These are phyloP conservation scores for Zygoascus bituminiphila DNA, from an alignment of 805 yeast genomes.

Conservation along the genomic window DNA sequence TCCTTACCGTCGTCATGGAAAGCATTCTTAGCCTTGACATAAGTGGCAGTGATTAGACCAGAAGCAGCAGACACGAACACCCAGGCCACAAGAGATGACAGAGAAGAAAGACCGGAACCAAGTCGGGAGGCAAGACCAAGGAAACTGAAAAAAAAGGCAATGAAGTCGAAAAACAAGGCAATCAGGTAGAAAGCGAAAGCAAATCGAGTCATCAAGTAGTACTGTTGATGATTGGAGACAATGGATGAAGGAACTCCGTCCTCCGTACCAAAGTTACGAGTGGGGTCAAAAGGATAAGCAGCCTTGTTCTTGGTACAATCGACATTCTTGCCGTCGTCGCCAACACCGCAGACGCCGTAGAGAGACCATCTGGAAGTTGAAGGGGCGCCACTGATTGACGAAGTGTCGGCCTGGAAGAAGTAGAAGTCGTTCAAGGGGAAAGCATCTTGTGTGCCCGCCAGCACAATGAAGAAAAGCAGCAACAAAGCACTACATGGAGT, in stretches of 20 bases:
- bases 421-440: slow-evolving; percentile 58
- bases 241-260: slow-evolving; percentile 49
- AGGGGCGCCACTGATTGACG: slow-evolving; percentile 36
- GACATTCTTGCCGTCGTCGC: slow-evolving; percentile 38
- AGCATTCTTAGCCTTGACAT: slow-evolving; percentile 65
- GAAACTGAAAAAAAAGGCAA: slow-evolving; percentile 36
- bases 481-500: slow-evolving; percentile 35
- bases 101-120: slow-evolving; percentile 23
- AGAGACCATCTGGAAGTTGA: slow-evolving; percentile 68
- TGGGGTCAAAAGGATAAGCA: slow-evolving; percentile 83
- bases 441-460: slow-evolving; percentile 51
- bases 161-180: slow-evolving; percentile 45
- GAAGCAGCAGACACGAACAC: slow-evolving; percentile 42
- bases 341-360: slow-evolving; percentile 55
- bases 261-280: slow-evolving; percentile 54
- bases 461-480: slow-evolving; percentile 51
- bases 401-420: slow-evolving; percentile 74
- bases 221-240: slow-evolving; percentile 38
- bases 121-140: slow-evolving; percentile 21
- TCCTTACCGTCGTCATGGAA: slow-evolving; percentile 41
- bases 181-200: slow-evolving; percentile 57
- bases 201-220: slow-evolving; percentile 60
- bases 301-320: slow-evolving; percentile 51
- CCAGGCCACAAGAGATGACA: slow-evolving; percentile 21
- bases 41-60: slow-evolving; percentile 64